Conservation (phyloP, 2,329 filamentous ascomycete genomes). For the Diplocarpon rosae region DNA sequence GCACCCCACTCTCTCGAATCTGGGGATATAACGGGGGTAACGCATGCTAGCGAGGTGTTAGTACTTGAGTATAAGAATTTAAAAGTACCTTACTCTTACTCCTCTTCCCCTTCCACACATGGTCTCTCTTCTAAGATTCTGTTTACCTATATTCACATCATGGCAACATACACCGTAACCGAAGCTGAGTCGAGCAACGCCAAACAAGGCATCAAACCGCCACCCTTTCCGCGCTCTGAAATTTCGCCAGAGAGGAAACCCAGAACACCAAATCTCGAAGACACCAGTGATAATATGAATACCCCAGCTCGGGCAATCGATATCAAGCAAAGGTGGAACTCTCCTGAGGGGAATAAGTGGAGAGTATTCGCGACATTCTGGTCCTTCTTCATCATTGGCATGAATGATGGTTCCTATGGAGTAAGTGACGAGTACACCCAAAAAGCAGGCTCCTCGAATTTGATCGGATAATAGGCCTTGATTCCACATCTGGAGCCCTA, state of each 20-base stretch:
- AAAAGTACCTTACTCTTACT: too few species aligned
- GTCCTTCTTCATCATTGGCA: slow-evolving; percentile 53
- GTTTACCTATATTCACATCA: neutral
- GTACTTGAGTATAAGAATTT: too few species aligned
- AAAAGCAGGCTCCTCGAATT: slow-evolving; percentile 26
- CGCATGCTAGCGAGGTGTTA: too few species aligned
- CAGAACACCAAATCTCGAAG: slow-evolving; percentile 5
- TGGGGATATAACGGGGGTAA: too few species aligned
- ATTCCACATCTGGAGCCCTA: slow-evolving; percentile 45
- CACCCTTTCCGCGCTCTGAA: neutral
- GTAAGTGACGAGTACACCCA: slow-evolving; percentile 32
- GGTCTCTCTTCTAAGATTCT: too few species aligned
- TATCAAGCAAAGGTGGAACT: slow-evolving; percentile 50
- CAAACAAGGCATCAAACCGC: slow-evolving; percentile 1
- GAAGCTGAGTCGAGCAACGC: slow-evolving; percentile 1
- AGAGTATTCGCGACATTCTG: slow-evolving; percentile 49
- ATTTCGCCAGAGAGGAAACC: neutral
- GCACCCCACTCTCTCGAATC: too few species aligned
- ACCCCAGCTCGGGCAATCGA: slow-evolving; percentile 13
- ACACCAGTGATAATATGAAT: slow-evolving; percentile 4
- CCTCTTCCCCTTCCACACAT: too few species aligned
- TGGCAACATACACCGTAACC: slow-evolving; percentile 6
- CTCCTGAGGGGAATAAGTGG: slow-evolving; percentile 44
- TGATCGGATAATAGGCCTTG: slow-evolving; percentile 30
- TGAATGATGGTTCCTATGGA: slow-evolving; percentile 57